Evolutionary conservation across 2,329 filamentous ascomycete species (phyloP), one percentile per base, ranked within the genome.

Genomic region (Monilinia vaccinii-corymbosi): DNA sequence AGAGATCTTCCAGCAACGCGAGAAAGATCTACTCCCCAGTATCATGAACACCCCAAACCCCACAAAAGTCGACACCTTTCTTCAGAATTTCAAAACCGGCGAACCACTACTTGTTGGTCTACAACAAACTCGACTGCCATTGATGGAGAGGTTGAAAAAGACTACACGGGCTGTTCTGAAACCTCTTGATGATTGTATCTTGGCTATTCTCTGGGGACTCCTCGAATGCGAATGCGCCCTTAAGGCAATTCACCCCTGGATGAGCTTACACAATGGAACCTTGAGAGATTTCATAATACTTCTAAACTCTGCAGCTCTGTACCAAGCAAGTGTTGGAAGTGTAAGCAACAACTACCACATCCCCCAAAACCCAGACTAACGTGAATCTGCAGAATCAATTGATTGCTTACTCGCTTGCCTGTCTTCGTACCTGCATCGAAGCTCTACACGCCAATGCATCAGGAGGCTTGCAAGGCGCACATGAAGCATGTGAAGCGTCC

Each of bases 331-430:
- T 25, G 8, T 56, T 32, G 44, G 36, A 13, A 60, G 34, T 42
- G 51, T 60, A 36, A 49, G 58, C 34, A 25, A 14, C 6, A 25
- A 13, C n/a, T 25, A 14, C 25, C n/a, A 3, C 14, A 31, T 32
- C 14, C 4, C n/a, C 18, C 34, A 18, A 23, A 23, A n/a, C 8
- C 28, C 4, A 18, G 21, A 45, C 58, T 60, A 16, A 60, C 23
- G 2, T 51, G 5, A 48, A 40, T 28, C 8, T 40, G 10, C 44
- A 66, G 63, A 57, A 66, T n/a, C 61, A 63, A 50, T n/a, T 66
- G 11, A 64, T 65, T 45, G 60, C 65, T 8, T 60, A 65, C 32
- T 63, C 65, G n/a, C 48, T 66, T 3, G 63, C 62, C 16, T 65
- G 65, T 50, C 56, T 66, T 45, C 61, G 65, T 13, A 61, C 28